Conservation (phyloP, 352 stramenopile genomes). For the Phytophthora constricta region DNA sequence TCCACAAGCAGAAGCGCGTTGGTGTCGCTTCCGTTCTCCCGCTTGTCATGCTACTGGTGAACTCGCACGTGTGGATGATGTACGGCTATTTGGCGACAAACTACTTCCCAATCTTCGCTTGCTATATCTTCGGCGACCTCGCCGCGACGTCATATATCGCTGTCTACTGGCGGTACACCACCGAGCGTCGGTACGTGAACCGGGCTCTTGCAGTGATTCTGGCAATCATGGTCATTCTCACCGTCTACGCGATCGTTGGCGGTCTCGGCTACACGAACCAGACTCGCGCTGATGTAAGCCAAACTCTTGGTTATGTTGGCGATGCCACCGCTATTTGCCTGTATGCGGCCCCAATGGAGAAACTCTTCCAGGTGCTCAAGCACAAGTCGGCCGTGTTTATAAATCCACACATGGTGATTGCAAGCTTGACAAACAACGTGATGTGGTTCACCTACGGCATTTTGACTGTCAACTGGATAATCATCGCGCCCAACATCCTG, state of each 20-base stretch:
- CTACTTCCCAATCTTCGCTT: slow-evolving; percentile 45
- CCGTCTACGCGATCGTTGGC: slow-evolving; percentile 39
- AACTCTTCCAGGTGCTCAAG: slow-evolving; percentile 40
- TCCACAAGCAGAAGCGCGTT: slow-evolving; percentile 23
- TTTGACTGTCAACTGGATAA: slow-evolving; percentile 31
- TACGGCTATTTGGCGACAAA: slow-evolving; percentile 38
- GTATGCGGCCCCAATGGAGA: slow-evolving; percentile 39
- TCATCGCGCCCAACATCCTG: slow-evolving; percentile 27
- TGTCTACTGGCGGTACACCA: slow-evolving; percentile 39
- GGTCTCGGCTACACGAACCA: slow-evolving; percentile 30
- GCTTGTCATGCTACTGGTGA: slow-evolving; percentile 24
- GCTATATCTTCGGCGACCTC: slow-evolving; percentile 35
- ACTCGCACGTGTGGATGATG: slow-evolving; percentile 33
- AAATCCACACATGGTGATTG: slow-evolving; percentile 45
- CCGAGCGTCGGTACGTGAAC: slow-evolving; percentile 20
- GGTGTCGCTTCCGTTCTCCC: slow-evolving; percentile 24
- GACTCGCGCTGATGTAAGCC: slow-evolving; percentile 15
- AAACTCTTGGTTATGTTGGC: slow-evolving; percentile 24
- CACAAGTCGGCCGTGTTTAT: slow-evolving; percentile 44
- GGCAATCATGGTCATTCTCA: slow-evolving; percentile 24
- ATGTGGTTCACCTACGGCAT: slow-evolving; percentile 36
- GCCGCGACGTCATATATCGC: slow-evolving; percentile 34
- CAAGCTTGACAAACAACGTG: slow-evolving; percentile 41
- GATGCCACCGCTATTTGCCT: slow-evolving; percentile 33
- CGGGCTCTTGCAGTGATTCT: slow-evolving; percentile 18